A percentile compares a stretch with the other conserved stretches of the same genome.
These are phyloP conservation scores for Curvularia hawaiiensis DNA, from an alignment of 2,329 filamentous ascomycete species.

Conservation along the genomic window DNA sequence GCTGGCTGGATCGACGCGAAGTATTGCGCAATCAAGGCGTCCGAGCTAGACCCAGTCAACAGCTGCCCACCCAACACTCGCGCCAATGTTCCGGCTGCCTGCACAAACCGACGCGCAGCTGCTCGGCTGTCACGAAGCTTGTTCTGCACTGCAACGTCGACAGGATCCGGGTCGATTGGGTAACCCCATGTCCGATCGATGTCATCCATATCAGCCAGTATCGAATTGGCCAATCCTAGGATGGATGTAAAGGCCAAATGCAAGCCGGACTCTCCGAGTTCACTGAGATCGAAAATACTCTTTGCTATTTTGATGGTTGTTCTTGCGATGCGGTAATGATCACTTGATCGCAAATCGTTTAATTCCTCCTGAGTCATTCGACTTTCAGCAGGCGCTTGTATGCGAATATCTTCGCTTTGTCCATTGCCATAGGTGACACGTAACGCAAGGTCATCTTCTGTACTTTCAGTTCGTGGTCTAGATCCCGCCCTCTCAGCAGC, in stretches of 20 bases:
- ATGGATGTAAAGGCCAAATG: slow-evolving; percentile 51
- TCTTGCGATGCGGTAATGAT: slow-evolving; percentile 63
- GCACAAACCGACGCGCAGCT: slow-evolving; percentile 64
- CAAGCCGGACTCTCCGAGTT: slow-evolving; percentile 40
- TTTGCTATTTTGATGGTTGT: slow-evolving; percentile 60
- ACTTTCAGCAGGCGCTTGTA: slow-evolving; percentile 45
- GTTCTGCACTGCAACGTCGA: slow-evolving; percentile 61
- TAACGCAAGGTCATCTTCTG: slow-evolving; percentile 56
- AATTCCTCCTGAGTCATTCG: slow-evolving; percentile 48
- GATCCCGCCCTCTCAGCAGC: slow-evolving; percentile 52
- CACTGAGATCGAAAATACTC: slow-evolving; percentile 59
- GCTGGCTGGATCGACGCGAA: slow-evolving; percentile 58
- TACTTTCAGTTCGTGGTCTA: slow-evolving; percentile 55
- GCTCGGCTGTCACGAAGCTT: slow-evolving; percentile 62
- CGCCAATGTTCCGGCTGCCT: slow-evolving; percentile 64
- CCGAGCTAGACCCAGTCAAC: slow-evolving; percentile 49
- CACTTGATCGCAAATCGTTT: slow-evolving; percentile 57
- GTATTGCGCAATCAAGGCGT: slow-evolving; percentile 47
- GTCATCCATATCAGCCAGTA: slow-evolving; percentile 62
- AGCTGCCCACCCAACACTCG: slow-evolving; percentile 61
- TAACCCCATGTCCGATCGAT: slow-evolving; percentile 63
- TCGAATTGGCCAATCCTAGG: slow-evolving; percentile 47
- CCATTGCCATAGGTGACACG: slow-evolving; percentile 65
- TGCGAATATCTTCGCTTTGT: slow-evolving; percentile 62
- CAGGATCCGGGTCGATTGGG: slow-evolving; percentile 60